These are phyloP conservation scores for Beauveria medogensis DNA, from an alignment of 2,329 filamentous ascomycete species.

Conservation along the genomic window DNA sequence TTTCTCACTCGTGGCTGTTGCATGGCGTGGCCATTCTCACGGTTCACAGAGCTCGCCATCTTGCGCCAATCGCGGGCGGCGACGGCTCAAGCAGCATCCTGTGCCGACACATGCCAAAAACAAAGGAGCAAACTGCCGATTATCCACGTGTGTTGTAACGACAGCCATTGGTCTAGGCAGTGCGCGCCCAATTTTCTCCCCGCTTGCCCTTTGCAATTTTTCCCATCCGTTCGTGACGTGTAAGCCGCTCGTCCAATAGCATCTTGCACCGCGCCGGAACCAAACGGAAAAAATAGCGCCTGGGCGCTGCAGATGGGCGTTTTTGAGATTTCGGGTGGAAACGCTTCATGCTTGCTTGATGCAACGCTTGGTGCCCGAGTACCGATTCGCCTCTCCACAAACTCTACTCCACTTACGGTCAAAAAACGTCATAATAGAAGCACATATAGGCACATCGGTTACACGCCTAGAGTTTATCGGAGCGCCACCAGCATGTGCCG, in stretches of 20 bases:
- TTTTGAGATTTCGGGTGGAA: slow-evolving; percentile 8
- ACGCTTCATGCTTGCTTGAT: slow-evolving; percentile 5
- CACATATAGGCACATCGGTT: slow-evolving; percentile 1
- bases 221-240: background rate
- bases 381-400: slow-evolving; percentile 3
- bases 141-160: background rate
- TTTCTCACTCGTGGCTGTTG: background rate
- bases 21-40: background rate
- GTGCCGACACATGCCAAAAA: background rate
- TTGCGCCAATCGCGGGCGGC: slow-evolving; percentile 3
- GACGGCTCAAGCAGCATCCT: slow-evolving; percentile 2
- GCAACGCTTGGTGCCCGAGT: slow-evolving; percentile 3
- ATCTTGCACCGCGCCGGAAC: background rate
- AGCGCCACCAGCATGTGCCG: slow-evolving; percentile 1
- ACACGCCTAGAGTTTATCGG: background rate
- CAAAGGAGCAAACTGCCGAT: background rate
- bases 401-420: background rate
- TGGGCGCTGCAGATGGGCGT: background rate
- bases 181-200: background rate
- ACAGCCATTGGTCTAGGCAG: background rate
- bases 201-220: background rate
- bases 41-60: background rate
- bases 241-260: background rate
- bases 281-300: background rate
- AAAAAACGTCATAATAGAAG: background rate